Conservation (phyloP, 2,329 filamentous ascomycete genomes). For the Myriosclerotinia duriaeana region DNA sequence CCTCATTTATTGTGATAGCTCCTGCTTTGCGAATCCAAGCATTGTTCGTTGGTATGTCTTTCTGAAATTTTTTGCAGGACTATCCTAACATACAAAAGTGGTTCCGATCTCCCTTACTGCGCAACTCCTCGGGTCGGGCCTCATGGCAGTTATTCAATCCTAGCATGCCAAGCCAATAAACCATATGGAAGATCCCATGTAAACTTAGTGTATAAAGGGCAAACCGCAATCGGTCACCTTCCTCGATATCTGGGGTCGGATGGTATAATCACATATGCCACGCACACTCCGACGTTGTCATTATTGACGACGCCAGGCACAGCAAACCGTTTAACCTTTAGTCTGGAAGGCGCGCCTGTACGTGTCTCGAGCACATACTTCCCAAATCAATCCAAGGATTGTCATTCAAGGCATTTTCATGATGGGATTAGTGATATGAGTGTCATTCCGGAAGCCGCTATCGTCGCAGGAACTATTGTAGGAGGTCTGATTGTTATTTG, state of each 20-base stretch:
- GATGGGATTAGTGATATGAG: background rate
- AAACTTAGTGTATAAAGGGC: constrained; percentile 15
- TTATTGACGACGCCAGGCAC: background rate
- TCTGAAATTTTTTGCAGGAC: background rate
- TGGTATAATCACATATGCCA: constrained; percentile 26
- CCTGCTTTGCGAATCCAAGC: constrained; percentile 26
- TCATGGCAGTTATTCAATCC: constrained; percentile 23
- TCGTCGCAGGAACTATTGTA: constrained; percentile 6
- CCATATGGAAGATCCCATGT: constrained; percentile 17
- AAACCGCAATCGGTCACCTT: constrained; percentile 25
- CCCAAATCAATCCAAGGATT: background rate
- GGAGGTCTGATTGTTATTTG: constrained; percentile 3
- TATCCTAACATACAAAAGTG: constrained; percentile 7
- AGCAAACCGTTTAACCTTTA: background rate
- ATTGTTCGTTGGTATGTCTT: constrained; percentile 25
- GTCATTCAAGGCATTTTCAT: background rate
- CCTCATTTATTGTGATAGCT: constrained; percentile 22
- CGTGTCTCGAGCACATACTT: background rate
- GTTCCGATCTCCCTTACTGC: constrained; percentile 24
- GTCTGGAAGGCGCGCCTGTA: background rate
- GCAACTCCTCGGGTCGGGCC: constrained; percentile 25
- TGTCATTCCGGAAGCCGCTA: background rate
- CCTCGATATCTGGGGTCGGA: constrained; percentile 26
- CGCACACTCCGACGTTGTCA: constrained; percentile 7
- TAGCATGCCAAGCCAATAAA: constrained; percentile 24